Percentiles rank a stretch among this genome's conserved stretches.
Conservation (phyloP, 169 alveolate genomes). For the Perkinsus chesapeaki region DNA sequence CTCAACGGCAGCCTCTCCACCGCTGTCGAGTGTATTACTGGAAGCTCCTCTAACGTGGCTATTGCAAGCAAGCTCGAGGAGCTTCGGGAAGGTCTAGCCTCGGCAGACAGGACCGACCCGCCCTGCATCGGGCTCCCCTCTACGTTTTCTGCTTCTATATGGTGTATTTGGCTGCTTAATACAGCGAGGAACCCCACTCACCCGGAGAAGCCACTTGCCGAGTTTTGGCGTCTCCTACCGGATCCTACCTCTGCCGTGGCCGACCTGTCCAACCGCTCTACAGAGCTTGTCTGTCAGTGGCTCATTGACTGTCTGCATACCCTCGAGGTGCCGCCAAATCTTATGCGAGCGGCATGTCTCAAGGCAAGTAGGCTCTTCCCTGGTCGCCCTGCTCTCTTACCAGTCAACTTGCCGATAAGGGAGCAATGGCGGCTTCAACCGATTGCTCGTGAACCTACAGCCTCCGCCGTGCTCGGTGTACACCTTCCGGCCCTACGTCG, state of each 20-base stretch:
- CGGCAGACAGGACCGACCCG: not conserved
- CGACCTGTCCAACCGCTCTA: not conserved
- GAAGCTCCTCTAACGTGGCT: not conserved
- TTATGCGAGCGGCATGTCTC: not conserved
- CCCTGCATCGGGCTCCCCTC: not conserved
- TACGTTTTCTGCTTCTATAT: not conserved
- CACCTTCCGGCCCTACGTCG: not conserved
- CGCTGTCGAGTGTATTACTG: not conserved
- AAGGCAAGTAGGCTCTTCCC: not conserved
- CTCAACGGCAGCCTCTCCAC: not conserved
- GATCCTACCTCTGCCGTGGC: not conserved
- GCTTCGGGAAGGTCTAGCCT: not conserved
- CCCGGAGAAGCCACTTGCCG: not conserved
- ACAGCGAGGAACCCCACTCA: not conserved
- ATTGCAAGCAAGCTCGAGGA: not conserved
- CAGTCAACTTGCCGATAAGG: not conserved
- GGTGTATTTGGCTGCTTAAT: not conserved
- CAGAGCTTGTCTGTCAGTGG: not conserved
- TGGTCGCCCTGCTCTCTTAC: not conserved
- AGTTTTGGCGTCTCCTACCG: not conserved
- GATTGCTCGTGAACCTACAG: not conserved
- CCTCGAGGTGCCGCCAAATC: not conserved
- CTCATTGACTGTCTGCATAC: not conserved
- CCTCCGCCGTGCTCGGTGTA: not conserved
- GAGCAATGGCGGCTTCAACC: not conserved